Percentiles rank a stretch among this genome's conserved stretches.
These are phyloP conservation scores for Acrasis kona DNA, from an alignment of 78 protist species.

Conservation along the genomic window DNA sequence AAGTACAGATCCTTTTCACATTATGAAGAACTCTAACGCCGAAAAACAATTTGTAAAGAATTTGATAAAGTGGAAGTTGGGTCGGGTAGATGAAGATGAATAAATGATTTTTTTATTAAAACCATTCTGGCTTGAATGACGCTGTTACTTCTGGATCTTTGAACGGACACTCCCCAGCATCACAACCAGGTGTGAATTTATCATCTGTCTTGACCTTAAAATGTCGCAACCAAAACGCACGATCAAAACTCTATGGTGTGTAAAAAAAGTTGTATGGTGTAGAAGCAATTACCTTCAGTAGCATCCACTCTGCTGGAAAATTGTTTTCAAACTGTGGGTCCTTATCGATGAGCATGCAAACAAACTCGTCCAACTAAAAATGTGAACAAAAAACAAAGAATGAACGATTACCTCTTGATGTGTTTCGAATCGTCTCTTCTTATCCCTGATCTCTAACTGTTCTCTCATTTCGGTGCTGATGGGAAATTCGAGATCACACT, in stretches of 20 bases:
- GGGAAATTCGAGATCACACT: neutral
- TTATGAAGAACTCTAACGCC: neutral
- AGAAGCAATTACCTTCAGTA: neutral
- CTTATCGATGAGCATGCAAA: neutral
- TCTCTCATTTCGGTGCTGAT: neutral
- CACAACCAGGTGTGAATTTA: neutral
- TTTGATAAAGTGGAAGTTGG: too few species aligned
- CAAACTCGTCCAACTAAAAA: neutral
- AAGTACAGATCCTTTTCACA: neutral
- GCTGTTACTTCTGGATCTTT: neutral
- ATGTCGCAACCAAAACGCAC: neutral
- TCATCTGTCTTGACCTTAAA: neutral
- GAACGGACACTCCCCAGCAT: neutral
- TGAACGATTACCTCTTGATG: too few species aligned
- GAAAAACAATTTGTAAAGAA: neutral
- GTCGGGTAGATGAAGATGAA: too few species aligned
- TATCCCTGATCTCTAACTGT: neutral
- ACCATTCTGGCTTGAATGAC: neutral
- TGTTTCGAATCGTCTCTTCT: neutral
- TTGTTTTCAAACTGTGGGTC: neutral
- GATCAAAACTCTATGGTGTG: too few species aligned
- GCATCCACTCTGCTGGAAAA: neutral
- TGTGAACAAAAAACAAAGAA: too few species aligned
- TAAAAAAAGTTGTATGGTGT: too few species aligned
- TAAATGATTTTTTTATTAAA: neutral